These are phyloP conservation scores for Eucalyptus globulus DNA, from an alignment of 345 rosid genomes.

Conservation along the genomic window DNA sequence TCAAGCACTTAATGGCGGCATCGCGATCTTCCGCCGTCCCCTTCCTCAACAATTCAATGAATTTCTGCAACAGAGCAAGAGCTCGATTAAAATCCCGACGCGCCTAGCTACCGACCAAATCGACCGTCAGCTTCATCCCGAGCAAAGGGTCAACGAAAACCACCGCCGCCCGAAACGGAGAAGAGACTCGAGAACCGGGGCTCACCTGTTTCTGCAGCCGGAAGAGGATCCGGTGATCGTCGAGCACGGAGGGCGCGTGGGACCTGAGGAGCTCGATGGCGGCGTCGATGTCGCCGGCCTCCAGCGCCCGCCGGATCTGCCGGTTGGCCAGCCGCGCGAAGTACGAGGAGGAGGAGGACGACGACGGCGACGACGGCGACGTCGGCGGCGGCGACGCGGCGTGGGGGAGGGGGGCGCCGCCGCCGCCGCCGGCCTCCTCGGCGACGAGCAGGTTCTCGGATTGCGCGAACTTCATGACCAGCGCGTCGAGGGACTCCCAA, in stretches of 20 bases:
- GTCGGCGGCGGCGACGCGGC: neutral
- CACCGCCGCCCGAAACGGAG: neutral
- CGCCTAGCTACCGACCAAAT: neutral
- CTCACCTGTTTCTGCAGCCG: slow-evolving; percentile 83
- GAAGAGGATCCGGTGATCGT: slow-evolving; percentile 72
- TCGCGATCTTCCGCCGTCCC: slow-evolving; percentile 55
- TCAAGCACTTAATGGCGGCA: slow-evolving; percentile 64
- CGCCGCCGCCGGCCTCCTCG: slow-evolving; percentile 5
- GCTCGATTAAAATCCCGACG: neutral
- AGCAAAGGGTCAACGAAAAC: neutral
- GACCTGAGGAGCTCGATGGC: slow-evolving; percentile 52
- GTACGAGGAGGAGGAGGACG: slow-evolving; percentile 56
- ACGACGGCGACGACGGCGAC: slow-evolving; percentile 22
- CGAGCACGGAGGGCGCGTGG: slow-evolving; percentile 67
- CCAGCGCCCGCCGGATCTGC: slow-evolving; percentile 62
- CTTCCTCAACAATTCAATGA: slow-evolving; percentile 77
- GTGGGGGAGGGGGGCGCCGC: slow-evolving; percentile 2
- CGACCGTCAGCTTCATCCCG: neutral
- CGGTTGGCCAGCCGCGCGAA: slow-evolving; percentile 63
- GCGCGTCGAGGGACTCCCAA: slow-evolving; percentile 87
- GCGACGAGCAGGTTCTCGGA: slow-evolving; percentile 64
- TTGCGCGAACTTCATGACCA: slow-evolving; percentile 73
- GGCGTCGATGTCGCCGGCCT: slow-evolving; percentile 61
- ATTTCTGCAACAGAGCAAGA: slow-evolving; percentile 38
- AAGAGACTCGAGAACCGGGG: neutral